These are phyloP conservation scores for Vaccinium vitisidaea DNA, from an alignment of 148 eudicot species.

Conservation along the genomic window DNA sequence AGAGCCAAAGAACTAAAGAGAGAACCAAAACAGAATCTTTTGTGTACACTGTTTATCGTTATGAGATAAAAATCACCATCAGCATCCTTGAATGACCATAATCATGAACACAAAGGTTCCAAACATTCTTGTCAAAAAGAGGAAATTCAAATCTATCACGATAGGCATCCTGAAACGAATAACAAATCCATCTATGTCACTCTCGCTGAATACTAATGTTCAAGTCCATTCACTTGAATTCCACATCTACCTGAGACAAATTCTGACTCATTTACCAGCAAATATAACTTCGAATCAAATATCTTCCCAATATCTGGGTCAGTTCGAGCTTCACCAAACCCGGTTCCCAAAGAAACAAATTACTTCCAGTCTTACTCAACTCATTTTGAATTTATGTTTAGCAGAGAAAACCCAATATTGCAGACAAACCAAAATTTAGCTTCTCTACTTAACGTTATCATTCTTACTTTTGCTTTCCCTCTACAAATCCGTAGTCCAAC, in stretches of 20 bases:
- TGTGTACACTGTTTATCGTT: background rate
- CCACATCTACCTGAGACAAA: background rate
- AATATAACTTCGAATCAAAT: background rate
- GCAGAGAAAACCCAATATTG: background rate
- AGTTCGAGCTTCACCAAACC: background rate
- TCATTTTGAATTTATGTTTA: background rate
- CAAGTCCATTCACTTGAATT: background rate
- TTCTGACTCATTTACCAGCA: background rate
- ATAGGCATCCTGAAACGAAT: too few relatives aligned
- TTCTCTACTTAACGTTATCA: background rate
- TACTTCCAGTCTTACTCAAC: background rate
- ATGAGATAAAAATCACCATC: background rate
- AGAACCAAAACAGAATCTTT: background rate
- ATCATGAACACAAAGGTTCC: background rate
- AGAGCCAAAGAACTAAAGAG: background rate
- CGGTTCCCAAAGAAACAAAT: background rate
- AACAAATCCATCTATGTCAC: background rate
- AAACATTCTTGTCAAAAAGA: too few relatives aligned
- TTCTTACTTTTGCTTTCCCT: background rate
- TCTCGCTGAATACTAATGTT: background rate
- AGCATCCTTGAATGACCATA: background rate
- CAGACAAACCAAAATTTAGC: background rate
- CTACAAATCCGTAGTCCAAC: background rate
- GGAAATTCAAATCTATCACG: too few relatives aligned
- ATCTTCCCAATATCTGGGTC: background rate